These are phyloP conservation scores for Leptographium procerum DNA, from an alignment of 2,329 filamentous ascomycete genomes.

Conservation along the genomic window DNA sequence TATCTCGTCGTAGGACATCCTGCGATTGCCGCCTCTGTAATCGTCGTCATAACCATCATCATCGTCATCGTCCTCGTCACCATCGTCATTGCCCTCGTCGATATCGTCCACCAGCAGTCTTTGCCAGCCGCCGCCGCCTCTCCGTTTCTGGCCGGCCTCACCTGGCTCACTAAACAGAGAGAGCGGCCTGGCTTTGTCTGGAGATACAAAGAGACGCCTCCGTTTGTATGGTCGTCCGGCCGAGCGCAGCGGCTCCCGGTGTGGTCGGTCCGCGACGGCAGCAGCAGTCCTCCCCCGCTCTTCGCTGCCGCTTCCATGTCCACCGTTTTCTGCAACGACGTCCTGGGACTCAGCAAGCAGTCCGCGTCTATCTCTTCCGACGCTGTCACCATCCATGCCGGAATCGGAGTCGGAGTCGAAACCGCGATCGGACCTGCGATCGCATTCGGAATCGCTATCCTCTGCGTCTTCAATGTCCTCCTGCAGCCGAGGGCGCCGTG, in stretches of 20 bases:
- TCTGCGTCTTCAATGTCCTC: slow-evolving; percentile 10
- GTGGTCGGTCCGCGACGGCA: too few species aligned
- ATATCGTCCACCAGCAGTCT: not conserved
- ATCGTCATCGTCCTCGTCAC: not conserved
- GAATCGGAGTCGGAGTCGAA: too few species aligned
- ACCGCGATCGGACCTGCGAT: too few species aligned
- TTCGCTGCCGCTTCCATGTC: not conserved
- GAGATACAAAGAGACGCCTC: slow-evolving; percentile 7
- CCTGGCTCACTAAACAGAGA: too few species aligned
- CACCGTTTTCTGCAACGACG: not conserved
- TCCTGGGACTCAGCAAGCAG: not conserved
- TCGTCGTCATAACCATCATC: not conserved
- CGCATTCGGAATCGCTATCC: not conserved
- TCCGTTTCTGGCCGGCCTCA: not conserved
- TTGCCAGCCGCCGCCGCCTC: not conserved
- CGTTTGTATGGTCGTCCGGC: slow-evolving; percentile 8
- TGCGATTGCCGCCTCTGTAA: not conserved
- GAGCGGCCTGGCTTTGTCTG: not conserved
- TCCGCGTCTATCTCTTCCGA: not conserved
- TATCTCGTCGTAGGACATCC: slow-evolving; percentile 3
- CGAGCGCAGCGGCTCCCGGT: not conserved
- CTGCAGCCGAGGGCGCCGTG: not conserved
- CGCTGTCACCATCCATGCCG: not conserved
- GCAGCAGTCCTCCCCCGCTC: not conserved
- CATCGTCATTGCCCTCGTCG: not conserved